A percentile compares a stretch with the other conserved stretches of the same genome.
phyloP scores from a whole-genome alignment of 768 basidiomycete genomes.

The Amanita jacksonii region DNA sequence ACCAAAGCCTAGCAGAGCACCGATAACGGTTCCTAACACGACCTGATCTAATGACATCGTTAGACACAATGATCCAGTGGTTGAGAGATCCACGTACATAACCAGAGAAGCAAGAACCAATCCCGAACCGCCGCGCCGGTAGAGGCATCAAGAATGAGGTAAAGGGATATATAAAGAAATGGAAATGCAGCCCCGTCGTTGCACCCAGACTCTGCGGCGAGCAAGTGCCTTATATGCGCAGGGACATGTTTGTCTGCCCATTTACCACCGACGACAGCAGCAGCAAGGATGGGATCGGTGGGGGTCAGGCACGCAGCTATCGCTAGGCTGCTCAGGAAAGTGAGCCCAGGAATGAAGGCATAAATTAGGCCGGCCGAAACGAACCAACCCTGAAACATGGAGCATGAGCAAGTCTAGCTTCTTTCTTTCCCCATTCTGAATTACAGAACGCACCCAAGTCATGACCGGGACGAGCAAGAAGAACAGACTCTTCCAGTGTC shows the following conservation, averaged over 20 bases:
- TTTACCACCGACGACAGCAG: constrained; percentile 89
- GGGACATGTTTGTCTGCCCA: constrained; percentile 98
- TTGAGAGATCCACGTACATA: constrained; percentile 44
- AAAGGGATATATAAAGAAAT: constrained; percentile 84
- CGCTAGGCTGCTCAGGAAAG: constrained; percentile 82
- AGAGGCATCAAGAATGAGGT: constrained; percentile 62
- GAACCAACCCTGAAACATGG: constrained; percentile 72
- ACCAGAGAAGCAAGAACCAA: constrained; percentile 85
- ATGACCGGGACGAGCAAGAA: constrained; percentile 79
- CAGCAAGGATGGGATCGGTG: constrained; percentile 90
- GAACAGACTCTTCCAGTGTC: constrained; percentile 87
- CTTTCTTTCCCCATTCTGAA: neutral
- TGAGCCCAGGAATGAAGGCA: constrained; percentile 81
- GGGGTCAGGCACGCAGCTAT: constrained; percentile 91
- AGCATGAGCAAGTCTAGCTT: neutral
- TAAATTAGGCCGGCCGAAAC: constrained; percentile 87
- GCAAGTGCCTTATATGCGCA: constrained; percentile 58
- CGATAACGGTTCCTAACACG: constrained; percentile 63
- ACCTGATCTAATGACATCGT: constrained; percentile 53
- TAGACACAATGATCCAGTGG: neutral
- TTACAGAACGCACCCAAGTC: constrained; percentile 56
- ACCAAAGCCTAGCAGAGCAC: constrained; percentile 60
- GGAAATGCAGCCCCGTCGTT: constrained; percentile 98
- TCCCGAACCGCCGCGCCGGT: constrained; percentile 62
- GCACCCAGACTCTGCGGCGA: constrained; percentile 78